Percentiles rank a stretch among this genome's conserved stretches.
Conservation (phyloP, 2,329 filamentous ascomycete genomes). For the Calcarisporium arbuscula region DNA sequence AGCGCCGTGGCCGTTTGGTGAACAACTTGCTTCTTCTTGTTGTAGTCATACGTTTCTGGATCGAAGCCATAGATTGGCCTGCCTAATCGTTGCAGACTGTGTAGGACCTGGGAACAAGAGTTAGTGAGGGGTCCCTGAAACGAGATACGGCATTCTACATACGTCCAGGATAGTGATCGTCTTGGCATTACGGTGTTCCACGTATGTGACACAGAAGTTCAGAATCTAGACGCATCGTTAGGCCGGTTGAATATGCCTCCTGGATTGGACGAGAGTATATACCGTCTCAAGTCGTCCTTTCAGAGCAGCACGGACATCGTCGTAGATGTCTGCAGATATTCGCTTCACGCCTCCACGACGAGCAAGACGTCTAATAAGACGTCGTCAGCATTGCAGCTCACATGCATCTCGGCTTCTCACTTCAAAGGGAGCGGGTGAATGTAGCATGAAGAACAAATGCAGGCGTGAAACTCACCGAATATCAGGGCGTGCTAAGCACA, state of each 20-base stretch:
- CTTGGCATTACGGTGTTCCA: constrained; percentile 50
- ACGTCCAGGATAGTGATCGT: constrained; percentile 60
- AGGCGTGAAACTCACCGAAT: too few relatives aligned
- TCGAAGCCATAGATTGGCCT: constrained; percentile 55
- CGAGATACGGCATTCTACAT: constrained; percentile 19
- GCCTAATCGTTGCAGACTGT: constrained; percentile 41
- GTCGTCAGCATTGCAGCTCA: too few relatives aligned
- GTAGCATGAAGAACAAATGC: too few relatives aligned
- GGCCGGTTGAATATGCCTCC: constrained; percentile 7
- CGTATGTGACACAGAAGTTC: constrained; percentile 38
- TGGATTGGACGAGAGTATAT: constrained; percentile 11
- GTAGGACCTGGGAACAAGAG: constrained; percentile 42
- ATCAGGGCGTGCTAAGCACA: too few relatives aligned
- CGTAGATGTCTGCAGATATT: constrained; percentile 60
- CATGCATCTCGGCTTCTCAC: too few relatives aligned
- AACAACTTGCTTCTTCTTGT: constrained; percentile 8
- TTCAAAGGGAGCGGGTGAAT: too few relatives aligned
- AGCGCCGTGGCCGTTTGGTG: neutral
- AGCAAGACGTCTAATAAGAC: constrained; percentile 54
- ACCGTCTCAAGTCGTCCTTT: constrained; percentile 43
- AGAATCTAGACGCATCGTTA: constrained; percentile 49
- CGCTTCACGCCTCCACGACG: constrained; percentile 72
- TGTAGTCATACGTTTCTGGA: constrained; percentile 27
- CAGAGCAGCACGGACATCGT: constrained; percentile 49
- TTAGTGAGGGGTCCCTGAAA: constrained; percentile 3